phyloP scores from a whole-genome alignment of 1,139 yeast species.

The Blastobotrys illinoisensis region DNA sequence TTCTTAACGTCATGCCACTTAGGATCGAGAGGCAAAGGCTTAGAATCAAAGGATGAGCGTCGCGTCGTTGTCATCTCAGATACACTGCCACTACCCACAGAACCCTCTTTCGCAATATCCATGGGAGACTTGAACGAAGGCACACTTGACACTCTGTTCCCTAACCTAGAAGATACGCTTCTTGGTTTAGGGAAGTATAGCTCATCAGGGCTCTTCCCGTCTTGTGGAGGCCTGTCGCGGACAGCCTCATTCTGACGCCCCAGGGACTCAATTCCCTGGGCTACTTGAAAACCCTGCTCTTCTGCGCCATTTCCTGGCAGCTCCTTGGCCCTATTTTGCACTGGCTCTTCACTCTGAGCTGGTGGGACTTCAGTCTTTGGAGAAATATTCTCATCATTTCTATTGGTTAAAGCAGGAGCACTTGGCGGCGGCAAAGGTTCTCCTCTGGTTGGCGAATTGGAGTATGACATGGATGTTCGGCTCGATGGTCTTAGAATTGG shows the following conservation, averaged over 20 bases:
- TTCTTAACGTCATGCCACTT: conserved; percentile 23
- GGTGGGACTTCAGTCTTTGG: conserved; percentile 9
- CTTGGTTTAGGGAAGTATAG: background rate
- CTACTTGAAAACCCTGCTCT: background rate
- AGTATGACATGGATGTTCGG: background rate
- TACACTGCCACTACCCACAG: background rate
- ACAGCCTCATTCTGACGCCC: background rate
- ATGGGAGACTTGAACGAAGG: background rate
- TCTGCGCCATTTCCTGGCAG: background rate
- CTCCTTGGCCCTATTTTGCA: background rate
- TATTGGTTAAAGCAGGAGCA: background rate
- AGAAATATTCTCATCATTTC: background rate
- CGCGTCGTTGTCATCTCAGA: conserved; percentile 1
- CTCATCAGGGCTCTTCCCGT: background rate
- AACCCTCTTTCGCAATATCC: background rate
- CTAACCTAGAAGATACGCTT: background rate
- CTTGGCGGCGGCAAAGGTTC: background rate
- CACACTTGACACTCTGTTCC: background rate
- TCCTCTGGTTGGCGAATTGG: conserved; percentile 4
- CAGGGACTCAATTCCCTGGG: background rate
- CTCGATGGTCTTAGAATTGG: background rate
- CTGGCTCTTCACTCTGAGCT: background rate
- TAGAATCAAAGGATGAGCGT: background rate
- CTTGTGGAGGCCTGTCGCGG: background rate
- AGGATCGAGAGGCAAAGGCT: conserved; percentile 19